A percentile compares a stretch with the other conserved stretches of the same genome.
These are phyloP conservation scores for Polysphondylium violaceum DNA, from an alignment of 78 protist genomes.

Conservation along the genomic window DNA sequence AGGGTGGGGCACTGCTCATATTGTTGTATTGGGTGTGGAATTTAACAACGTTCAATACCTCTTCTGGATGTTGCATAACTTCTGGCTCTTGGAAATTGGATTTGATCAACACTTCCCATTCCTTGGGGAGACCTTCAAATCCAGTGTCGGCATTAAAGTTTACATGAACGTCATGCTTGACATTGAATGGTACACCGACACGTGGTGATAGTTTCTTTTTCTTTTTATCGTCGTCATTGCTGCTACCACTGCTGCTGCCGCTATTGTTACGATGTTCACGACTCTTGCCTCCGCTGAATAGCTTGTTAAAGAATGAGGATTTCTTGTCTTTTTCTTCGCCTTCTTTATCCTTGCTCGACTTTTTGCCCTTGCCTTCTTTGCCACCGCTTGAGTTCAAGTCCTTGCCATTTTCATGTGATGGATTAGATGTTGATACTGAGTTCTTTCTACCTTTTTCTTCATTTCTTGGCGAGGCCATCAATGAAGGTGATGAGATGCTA, in stretches of 20 bases:
- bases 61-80: constrained; percentile 84
- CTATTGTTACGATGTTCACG: background rate
- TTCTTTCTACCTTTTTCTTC: constrained; percentile 10
- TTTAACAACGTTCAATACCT: constrained; percentile 75
- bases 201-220: constrained; percentile 65
- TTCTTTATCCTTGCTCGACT: constrained; percentile 1
- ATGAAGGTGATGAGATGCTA: constrained; percentile 20
- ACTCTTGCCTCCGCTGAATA: constrained; percentile 27
- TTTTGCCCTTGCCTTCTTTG: background rate
- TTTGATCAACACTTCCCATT: constrained; percentile 81
- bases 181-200: constrained; percentile 83
- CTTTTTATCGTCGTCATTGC: background rate
- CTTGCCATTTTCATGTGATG: background rate
- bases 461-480: constrained; percentile 18
- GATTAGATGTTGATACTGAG: background rate
- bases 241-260: background rate
- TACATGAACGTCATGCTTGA: constrained; percentile 80
- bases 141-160: constrained; percentile 84
- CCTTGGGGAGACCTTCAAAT: constrained; percentile 78
- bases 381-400: background rate
- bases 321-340: constrained; percentile 25
- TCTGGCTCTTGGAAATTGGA: constrained; percentile 82
- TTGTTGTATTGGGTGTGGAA: constrained; percentile 67
- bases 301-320: constrained; percentile 57
- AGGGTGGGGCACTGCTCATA: constrained; percentile 22